These are phyloP conservation scores for Exophiala aquamarina DNA, from an alignment of 2,329 filamentous ascomycete species.

Conservation along the genomic window DNA sequence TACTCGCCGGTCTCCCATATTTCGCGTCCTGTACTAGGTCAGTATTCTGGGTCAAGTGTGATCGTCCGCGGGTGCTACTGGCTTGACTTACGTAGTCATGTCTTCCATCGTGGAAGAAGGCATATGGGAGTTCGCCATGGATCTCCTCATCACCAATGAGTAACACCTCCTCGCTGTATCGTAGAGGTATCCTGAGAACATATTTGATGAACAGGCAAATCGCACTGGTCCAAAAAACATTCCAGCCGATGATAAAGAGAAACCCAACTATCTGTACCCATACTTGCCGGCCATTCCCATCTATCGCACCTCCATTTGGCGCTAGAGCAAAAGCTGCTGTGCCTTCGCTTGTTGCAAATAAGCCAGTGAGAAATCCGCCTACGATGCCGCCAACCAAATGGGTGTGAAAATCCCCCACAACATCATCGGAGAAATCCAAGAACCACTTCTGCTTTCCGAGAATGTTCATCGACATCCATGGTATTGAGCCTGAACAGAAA, in stretches of 20 bases:
- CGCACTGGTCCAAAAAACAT: conserved; percentile 51
- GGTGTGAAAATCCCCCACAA: conserved; percentile 51
- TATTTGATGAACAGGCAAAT: conserved; percentile 54
- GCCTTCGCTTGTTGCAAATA: conserved; percentile 62
- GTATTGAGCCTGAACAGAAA: conserved; percentile 44
- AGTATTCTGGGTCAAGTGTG: background rate
- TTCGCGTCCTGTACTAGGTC: conserved; percentile 6
- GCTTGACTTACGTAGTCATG: conserved; percentile 12
- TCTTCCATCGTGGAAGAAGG: conserved; percentile 29
- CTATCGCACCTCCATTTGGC: conserved; percentile 49
- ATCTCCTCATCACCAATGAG: conserved; percentile 49
- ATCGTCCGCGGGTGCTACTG: no score
- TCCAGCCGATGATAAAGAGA: conserved; percentile 52
- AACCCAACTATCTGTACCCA: conserved; percentile 52
- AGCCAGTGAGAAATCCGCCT: conserved; percentile 59
- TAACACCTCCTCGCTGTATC: conserved; percentile 49
- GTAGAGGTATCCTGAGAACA: conserved; percentile 47
- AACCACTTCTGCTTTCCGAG: conserved; percentile 51
- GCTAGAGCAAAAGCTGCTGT: conserved; percentile 47
- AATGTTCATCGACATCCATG: conserved; percentile 53
- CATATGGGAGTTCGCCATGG: conserved; percentile 49
- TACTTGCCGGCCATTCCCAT: conserved; percentile 52
- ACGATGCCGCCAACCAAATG: conserved; percentile 52
- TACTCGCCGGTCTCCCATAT: conserved; percentile 11
- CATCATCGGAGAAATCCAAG: conserved; percentile 60